These are phyloP conservation scores for Tolypocladium tundrense DNA, from an alignment of 2,329 filamentous ascomycete genomes.

Conservation along the genomic window DNA sequence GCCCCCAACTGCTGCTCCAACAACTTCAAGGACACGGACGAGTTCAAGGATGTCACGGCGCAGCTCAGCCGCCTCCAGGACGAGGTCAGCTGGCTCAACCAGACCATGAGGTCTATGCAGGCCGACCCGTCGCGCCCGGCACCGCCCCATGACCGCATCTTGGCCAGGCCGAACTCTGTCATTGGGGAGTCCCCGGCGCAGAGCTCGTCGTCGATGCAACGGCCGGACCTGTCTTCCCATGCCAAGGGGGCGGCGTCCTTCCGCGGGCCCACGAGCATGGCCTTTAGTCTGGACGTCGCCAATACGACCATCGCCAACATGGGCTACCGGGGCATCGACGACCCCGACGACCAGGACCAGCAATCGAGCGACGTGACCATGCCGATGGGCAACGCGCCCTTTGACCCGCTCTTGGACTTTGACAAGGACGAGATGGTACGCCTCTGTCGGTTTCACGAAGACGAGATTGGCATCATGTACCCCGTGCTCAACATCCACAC, in stretches of 20 bases:
- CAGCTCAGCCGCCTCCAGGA: constrained; percentile 70
- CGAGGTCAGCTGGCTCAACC: constrained; percentile 70
- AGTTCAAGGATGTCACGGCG: constrained; percentile 71
- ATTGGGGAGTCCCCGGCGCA: constrained; percentile 33
- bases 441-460: constrained; percentile 70
- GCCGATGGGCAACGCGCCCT: constrained; percentile 24
- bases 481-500: constrained; percentile 68
- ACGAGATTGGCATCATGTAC: constrained; percentile 89
- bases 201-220: constrained; percentile 24
- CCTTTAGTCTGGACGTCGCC: constrained; percentile 78
- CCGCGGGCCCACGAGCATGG: constrained; percentile 74
- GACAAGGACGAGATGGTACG: constrained; percentile 70
- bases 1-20: constrained; percentile 58
- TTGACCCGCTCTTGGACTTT: constrained; percentile 73
- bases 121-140: constrained; percentile 36
- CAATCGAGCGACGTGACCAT: constrained; percentile 8
- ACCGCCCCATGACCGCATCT: constrained; percentile 30
- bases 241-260: constrained; percentile 52
- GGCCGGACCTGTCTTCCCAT: constrained; percentile 32
- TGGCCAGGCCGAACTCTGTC: constrained; percentile 18
- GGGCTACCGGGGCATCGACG: constrained; percentile 63
- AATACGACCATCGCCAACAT: constrained; percentile 81
- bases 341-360: constrained; percentile 48
- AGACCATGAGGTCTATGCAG: constrained; percentile 59
- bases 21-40: constrained; percentile 85